Evolutionary conservation across 2,329 filamentous ascomycete species (phyloP), one percentile per base, ranked within the genome.

Genomic region (Xylariaceae sp.): DNA sequence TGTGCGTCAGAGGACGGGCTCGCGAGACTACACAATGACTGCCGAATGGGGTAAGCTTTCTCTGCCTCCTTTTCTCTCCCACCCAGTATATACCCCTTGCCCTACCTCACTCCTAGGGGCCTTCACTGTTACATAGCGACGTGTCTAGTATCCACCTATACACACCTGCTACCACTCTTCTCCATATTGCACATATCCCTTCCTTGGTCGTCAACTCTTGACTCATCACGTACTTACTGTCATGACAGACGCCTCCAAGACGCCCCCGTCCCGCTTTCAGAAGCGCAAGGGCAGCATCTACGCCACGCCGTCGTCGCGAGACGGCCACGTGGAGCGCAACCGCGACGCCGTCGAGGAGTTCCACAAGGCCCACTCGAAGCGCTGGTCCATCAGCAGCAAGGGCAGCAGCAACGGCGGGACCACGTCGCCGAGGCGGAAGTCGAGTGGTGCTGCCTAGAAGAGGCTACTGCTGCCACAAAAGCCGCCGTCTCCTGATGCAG

Each of bases 261-360:
- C 81, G 0, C 76, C 76, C 2, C 80, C 80, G 8, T 79, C 73
- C 46, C 76, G 76, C 32, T 83, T 85, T 64, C 80, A 84, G 61
- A 81, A 81, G 63, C 74, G 76, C 54, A 78, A 81, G 61, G 80
- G 80, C 39, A 82, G 76, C 55, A 81, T 83, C 60, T 82, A 78
- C 57, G 75, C 78, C 32, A 84, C 81, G 7, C 79, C 76, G 2
- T 67, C 67, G 52, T 81, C 76, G 16, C 73, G 79, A 42, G 81
- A 84, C 58, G 78, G 78, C 13, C 77, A 82, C 55, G 65, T 83
- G 36, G 73, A 77, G 52, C 69, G 66, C 42, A 78, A 78, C 56
- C 73, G 74, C 35, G 57, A 59, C 41, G 56, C 56, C 38, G 69
- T 72, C 47, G 65, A 74, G 50, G 73, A 74, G 47, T 83, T 78